phyloP scores from a whole-genome alignment of 2,329 filamentous ascomycete genomes.

The Metarhizium guizhouense region DNA sequence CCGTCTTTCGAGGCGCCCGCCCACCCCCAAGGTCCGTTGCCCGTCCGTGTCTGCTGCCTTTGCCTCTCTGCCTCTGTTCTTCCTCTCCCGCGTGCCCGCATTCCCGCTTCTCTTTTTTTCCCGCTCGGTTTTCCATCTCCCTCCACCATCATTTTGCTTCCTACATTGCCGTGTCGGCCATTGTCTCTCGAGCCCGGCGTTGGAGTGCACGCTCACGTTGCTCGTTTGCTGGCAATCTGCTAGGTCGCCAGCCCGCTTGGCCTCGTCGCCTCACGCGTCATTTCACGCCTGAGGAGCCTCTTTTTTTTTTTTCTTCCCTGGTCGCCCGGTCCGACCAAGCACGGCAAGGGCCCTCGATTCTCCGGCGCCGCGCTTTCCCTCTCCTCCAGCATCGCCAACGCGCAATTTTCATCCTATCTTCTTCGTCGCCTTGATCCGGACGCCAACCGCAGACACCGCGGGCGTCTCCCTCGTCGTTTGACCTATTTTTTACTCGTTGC shows the following conservation, averaged over 20 bases:
- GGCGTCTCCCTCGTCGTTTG: not conserved
- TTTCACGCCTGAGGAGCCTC: conserved; percentile 1
- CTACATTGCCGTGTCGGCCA: not conserved
- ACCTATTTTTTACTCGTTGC: not conserved
- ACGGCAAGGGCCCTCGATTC: conserved; percentile 2
- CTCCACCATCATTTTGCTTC: conserved; percentile 1
- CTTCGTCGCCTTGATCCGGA: not conserved
- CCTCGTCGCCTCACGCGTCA: conserved; percentile 2
- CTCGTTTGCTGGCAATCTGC: not conserved
- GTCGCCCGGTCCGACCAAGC: conserved; percentile 2
- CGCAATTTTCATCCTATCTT: conserved; percentile 1
- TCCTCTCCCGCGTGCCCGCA: conserved; percentile 5
- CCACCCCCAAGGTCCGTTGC: conserved; percentile 4
- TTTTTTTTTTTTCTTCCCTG: not conserved
- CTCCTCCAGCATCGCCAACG: conserved; percentile 3
- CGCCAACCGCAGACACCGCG: conserved; percentile 2
- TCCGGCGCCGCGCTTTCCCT: conserved; percentile 4
- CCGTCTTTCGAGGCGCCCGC: conserved; percentile 5
- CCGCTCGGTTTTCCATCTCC: not conserved
- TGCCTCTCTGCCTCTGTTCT: not conserved
- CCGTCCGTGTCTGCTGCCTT: conserved; percentile 6
- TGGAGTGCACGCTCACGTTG: not conserved
- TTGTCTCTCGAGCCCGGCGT: not conserved
- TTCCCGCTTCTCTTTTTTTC: not conserved
- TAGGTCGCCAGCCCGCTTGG: conserved; percentile 1